Percentiles rank a stretch among this genome's conserved stretches.
Evolutionary conservation across 2,329 filamentous ascomycete species (phyloP).

Genomic region (Cytospora mali): DNA sequence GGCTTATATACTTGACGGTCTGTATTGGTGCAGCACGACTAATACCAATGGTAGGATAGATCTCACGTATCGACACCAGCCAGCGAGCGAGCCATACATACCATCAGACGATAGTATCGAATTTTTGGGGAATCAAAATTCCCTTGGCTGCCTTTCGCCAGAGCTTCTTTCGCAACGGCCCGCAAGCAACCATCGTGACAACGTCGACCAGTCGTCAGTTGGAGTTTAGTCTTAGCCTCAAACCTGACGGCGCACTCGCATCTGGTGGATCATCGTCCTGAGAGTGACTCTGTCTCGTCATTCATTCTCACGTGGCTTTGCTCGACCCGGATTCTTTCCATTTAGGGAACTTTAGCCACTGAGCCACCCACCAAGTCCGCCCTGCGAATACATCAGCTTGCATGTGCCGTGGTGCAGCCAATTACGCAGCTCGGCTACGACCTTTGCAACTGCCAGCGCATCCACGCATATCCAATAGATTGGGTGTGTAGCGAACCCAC

Average conservation of each 20-base stretch:
- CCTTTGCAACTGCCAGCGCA: conserved; percentile 62
- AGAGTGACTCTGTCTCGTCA: conserved; percentile 13
- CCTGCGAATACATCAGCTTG: conserved; percentile 56
- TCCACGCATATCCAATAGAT: conserved; percentile 62
- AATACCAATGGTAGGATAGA: conserved; percentile 48
- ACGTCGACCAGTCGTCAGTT: conserved; percentile 27
- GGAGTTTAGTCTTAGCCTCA: not conserved
- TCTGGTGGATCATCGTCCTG: conserved; percentile 24
- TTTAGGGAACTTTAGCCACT: conserved; percentile 33
- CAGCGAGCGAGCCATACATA: too few relatives aligned
- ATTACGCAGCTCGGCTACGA: conserved; percentile 56
- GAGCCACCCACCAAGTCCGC: conserved; percentile 41
- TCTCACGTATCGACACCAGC: conserved; percentile 37
- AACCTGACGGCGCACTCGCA: not conserved
- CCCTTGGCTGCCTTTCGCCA: conserved; percentile 38
- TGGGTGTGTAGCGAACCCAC: conserved; percentile 51
- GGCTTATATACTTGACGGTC: conserved; percentile 40
- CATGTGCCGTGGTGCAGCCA: conserved; percentile 61
- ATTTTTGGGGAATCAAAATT: conserved; percentile 35
- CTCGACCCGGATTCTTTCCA: conserved; percentile 41
- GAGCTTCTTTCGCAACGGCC: conserved; percentile 35
- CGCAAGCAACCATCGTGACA: conserved; percentile 36
- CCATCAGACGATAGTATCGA: conserved; percentile 35
- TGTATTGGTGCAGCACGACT: conserved; percentile 38
- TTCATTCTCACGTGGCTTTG: conserved; percentile 48